Percentiles rank a stretch among this genome's conserved stretches.
These are phyloP conservation scores for Colletotrichum falcatum DNA, from an alignment of 2,329 filamentous ascomycete species.

Conservation along the genomic window DNA sequence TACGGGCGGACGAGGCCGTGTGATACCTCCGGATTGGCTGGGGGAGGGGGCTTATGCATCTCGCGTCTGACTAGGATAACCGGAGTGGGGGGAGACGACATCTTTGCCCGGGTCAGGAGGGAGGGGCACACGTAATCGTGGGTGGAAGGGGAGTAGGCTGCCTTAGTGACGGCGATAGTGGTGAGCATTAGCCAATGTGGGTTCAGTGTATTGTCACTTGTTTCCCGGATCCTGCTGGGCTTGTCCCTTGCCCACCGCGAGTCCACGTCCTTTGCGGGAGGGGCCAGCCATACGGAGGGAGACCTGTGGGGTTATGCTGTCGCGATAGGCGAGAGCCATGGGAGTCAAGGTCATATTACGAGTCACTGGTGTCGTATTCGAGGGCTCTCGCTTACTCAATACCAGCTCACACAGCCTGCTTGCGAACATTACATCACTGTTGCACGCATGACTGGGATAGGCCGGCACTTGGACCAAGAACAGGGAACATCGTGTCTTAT, in stretches of 20 bases:
- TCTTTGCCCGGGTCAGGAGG: neutral
- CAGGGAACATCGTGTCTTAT: neutral
- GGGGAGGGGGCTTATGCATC: neutral
- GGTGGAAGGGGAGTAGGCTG: neutral
- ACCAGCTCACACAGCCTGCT: neutral
- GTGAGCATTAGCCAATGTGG: neutral
- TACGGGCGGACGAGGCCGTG: neutral
- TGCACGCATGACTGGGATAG: neutral
- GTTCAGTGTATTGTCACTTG: neutral
- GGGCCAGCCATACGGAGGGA: neutral
- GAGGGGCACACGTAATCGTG: conserved; percentile 2
- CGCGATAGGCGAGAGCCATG: neutral
- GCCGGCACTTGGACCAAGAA: neutral
- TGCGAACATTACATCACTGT: neutral
- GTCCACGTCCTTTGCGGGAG: too few relatives aligned
- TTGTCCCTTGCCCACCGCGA: neutral
- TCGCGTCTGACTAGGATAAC: neutral
- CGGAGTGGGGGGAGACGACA: neutral
- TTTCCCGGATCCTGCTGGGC: neutral
- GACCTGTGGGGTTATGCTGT: neutral
- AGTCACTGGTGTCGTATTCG: neutral
- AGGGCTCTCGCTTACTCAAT: neutral
- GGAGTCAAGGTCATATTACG: too few relatives aligned
- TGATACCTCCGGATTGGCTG: neutral
- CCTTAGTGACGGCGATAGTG: neutral